Evolutionary conservation across 108 stramenopile species (phyloP), one percentile per base, ranked within the genome.

Genomic region (Skeletonema marinoi): DNA sequence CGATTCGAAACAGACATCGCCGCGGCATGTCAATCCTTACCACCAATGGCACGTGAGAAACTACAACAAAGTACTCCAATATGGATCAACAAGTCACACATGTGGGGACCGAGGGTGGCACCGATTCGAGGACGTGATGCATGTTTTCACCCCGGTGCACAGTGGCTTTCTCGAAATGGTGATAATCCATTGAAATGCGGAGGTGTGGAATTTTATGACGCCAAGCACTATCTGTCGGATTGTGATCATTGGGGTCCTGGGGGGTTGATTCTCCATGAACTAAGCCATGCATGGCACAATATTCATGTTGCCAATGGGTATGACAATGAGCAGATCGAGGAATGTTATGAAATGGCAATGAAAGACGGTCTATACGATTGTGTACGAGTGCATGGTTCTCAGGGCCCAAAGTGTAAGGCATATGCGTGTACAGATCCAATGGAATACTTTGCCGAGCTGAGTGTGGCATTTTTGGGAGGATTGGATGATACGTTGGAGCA

Each of bases 361-460:
- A 65, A 86, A 50, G 91, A 94, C 21, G 81, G 87, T 32, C 69
- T 93, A 39, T 97, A 97, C 73, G 92, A 97, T 35, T 77, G 73
- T 31, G 96, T 97, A 8, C 51, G 64, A 19, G 90, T 92, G 7
- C 93, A 92, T 72, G 88, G 88, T 31, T 16, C 66, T 8, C 77
- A 87, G 70, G 87, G 89, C 11, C 75, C 87, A 6, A 70, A 65
- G 50, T 77, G 83, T 17, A 83, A 82, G 58, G 94, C 92, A 16
- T 97, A 97, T 83, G 96, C 96, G 29, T 92, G 92, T 69, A 73
- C 83, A n/a, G 88, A 96, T 78, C 58, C 59, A 33, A 94, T 92
- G 91, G 94, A 96, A 82, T 97, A 96, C 81, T 97, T 94, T 82
- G 96, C 96, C 1, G 94, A 97, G 62, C 77, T 97, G 50, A 91